Base-by-base conservation (phyloP, 371 early-diverging fungal genomes). In the Furculomyces boomerangus region DNA sequence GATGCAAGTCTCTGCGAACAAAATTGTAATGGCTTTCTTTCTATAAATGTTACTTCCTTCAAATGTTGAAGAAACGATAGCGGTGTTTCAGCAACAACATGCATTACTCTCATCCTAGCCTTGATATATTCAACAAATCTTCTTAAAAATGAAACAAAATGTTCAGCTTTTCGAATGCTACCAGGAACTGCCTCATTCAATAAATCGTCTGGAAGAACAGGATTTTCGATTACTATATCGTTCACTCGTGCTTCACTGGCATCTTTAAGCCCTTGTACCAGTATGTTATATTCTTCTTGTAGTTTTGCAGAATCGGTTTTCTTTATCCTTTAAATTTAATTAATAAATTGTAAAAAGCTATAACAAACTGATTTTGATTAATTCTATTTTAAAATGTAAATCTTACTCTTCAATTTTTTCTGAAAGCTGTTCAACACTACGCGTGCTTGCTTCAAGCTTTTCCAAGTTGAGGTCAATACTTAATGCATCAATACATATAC, bases 61-160 rank as follows among this genome's bases (percentile, higher is more conserved):
- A 98, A 70, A 60, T 90, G 89, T 61, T 86, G 82, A 50, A 95
- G 62, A 62, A 99, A 99, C 1, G 93, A 88, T 0, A 75, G 70
- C 0, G 98, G 90, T 28, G 87, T 85, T 66, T 99, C 99, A 2
- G 96, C 93, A 8, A 98, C 93, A 2, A 99, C 92, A 62, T 99
- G 96, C 77, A 91, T 81, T 7, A 93, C 90, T 51, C 98, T 81
- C 71, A 99, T 72, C 55, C 97, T 84, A 2, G 98, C 97, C 80
- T 99, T 99, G 43, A 99, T 79, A 62, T 98, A 99, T 71, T 99
- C 99, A 56, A 98, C 79, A 60, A 99, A 91, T 44, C 99, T 75
- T 61, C 93, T 79, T 55, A 99, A 63, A 63, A 98, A 93, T 0
- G 90, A 86, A 5, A 99, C 88, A 75, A 99, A 98, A 69, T 99